These are phyloP conservation scores for Syzygium jambos DNA, from an alignment of 345 rosid genomes.

Conservation along the genomic window DNA sequence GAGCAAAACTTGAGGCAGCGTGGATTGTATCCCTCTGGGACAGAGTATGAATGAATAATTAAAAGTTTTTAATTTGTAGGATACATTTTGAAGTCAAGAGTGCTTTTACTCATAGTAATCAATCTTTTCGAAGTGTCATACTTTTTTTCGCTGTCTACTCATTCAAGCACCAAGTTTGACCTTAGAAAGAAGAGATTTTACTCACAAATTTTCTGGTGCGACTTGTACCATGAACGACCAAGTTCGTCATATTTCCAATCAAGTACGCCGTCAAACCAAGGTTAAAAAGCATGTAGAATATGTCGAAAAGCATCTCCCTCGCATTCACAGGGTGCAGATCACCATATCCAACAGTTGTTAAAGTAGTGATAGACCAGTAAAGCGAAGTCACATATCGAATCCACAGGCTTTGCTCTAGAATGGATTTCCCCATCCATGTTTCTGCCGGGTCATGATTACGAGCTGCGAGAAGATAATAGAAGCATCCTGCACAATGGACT, in stretches of 20 bases:
- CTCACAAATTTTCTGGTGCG: constrained; percentile 89
- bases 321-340: constrained; percentile 85
- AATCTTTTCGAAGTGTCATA: not conserved
- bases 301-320: constrained; percentile 78
- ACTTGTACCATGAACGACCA: constrained; percentile 87
- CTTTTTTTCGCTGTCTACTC: not conserved
- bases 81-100: not conserved
- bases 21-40: constrained; percentile 61
- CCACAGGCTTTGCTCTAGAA: constrained; percentile 42
- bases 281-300: constrained; percentile 87
- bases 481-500: constrained; percentile 91
- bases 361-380: constrained; percentile 94
- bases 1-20: constrained; percentile 66
- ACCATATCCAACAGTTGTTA: constrained; percentile 91
- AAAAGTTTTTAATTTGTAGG: not conserved
- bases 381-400: constrained; percentile 73
- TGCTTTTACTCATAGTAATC: not conserved
- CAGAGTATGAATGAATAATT: not conserved
- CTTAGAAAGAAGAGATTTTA: not conserved
- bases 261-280: constrained; percentile 81
- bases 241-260: constrained; percentile 95
- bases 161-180: not conserved
- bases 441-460: constrained; percentile 35
- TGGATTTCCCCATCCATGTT: constrained; percentile 55
- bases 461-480: constrained; percentile 80